phyloP scores from a whole-genome alignment of 306 rosid genomes.

The Phaseolus lunatus region DNA sequence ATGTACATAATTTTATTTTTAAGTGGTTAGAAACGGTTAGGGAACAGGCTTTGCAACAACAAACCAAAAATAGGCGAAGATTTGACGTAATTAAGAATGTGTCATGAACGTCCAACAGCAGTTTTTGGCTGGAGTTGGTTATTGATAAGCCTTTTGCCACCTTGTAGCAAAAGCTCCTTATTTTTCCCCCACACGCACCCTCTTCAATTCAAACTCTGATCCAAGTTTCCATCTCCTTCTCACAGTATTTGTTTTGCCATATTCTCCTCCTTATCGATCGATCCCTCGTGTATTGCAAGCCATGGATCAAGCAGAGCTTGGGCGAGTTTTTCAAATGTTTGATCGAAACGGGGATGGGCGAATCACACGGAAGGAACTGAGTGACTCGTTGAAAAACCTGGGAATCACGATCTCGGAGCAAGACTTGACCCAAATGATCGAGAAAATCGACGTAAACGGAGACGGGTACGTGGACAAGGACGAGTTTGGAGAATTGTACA shows the following conservation, averaged over 20 bases:
- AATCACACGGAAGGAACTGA: conserved; percentile 50
- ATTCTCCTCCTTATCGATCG: conserved; percentile 21
- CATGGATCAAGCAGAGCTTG: conserved; percentile 53
- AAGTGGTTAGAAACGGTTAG: no score
- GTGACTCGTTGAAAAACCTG: conserved; percentile 44
- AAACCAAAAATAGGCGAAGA: conserved; percentile 44
- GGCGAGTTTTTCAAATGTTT: conserved; percentile 56
- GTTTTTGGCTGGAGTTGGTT: conserved; percentile 36
- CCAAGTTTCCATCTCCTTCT: neutral
- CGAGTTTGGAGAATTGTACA: conserved; percentile 53
- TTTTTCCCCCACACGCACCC: neutral
- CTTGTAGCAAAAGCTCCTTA: conserved; percentile 16
- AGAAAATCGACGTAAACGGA: conserved; percentile 54
- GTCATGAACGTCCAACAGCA: conserved; percentile 24
- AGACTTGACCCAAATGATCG: conserved; percentile 54
- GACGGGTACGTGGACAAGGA: conserved; percentile 55
- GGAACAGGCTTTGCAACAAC: neutral
- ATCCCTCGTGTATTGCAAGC: neutral
- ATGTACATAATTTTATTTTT: no score
- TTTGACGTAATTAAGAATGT: conserved; percentile 43
- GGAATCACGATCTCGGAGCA: conserved; percentile 48
- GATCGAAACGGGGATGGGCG: conserved; percentile 57
- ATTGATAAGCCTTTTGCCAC: conserved; percentile 9
- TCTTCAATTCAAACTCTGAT: neutral
- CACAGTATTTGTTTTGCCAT: neutral